Evolutionary conservation across 495 filamentous ascomycete species (phyloP).

Genomic region (Aspergillus hancockii): DNA sequence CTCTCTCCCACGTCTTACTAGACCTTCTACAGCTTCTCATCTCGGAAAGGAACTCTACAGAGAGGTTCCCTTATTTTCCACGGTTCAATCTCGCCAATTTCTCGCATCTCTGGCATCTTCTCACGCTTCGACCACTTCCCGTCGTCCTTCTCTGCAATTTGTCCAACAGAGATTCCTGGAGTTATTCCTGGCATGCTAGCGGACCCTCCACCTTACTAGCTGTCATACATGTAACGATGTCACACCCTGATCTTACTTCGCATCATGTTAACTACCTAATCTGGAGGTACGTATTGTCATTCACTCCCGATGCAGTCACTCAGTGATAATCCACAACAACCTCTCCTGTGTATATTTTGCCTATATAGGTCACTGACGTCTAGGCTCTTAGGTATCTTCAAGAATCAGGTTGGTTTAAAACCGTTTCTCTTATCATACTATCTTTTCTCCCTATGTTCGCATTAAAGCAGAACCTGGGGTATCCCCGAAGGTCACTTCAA

Average conservation of each 20-base stretch:
- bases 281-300: slow-evolving; percentile 78
- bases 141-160: slow-evolving; percentile 5
- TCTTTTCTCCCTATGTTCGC: neutral
- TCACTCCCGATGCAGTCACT: neutral
- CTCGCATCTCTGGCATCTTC: slow-evolving; percentile 1
- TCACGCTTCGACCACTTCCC: neutral
- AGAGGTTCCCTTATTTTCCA: neutral
- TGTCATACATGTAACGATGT: slow-evolving; percentile 52
- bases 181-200: slow-evolving; percentile 40
- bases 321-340: neutral
- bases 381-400: slow-evolving; percentile 70
- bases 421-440: slow-evolving; percentile 14
- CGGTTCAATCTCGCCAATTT: slow-evolving; percentile 4
- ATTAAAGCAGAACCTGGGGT: neutral
- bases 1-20: neutral
- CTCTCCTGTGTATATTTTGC: neutral
- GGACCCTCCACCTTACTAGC: slow-evolving; percentile 31
- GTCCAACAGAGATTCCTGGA: slow-evolving; percentile 17
- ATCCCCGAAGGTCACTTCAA: neutral
- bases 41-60: neutral
- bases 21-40: neutral
- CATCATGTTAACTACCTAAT: slow-evolving; percentile 98
- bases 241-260: slow-evolving; percentile 67
- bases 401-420: slow-evolving; percentile 73
- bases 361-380: slow-evolving; percentile 25